These are phyloP conservation scores for Alternaria sp. DNA, from an alignment of 2,329 filamentous ascomycete species.

Conservation along the genomic window DNA sequence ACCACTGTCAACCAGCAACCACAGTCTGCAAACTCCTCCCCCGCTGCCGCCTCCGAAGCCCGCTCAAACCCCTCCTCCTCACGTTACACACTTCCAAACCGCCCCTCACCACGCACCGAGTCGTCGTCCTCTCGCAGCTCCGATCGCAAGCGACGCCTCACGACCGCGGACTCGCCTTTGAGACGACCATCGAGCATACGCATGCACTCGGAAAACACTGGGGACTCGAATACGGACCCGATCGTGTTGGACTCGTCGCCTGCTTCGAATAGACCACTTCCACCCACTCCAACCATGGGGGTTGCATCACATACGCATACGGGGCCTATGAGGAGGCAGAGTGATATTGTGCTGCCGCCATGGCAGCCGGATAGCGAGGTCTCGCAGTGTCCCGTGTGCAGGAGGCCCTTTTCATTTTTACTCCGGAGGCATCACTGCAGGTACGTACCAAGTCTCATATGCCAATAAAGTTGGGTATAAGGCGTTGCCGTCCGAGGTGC, in stretches of 20 bases:
- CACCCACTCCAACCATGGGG: constrained; percentile 17
- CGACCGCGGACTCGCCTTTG: constrained; percentile 44
- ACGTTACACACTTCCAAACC: constrained; percentile 32
- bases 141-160: constrained; percentile 50
- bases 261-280: constrained; percentile 19
- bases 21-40: constrained; percentile 9
- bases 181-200: constrained; percentile 40
- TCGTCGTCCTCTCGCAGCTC: constrained; percentile 31
- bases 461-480: not conserved
- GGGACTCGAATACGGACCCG: constrained; percentile 31
- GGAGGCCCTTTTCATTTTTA: constrained; percentile 80
- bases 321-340: constrained; percentile 36
- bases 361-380: constrained; percentile 93
- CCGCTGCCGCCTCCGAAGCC: constrained; percentile 13
- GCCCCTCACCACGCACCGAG: constrained; percentile 28
- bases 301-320: constrained; percentile 22
- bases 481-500: not conserved
- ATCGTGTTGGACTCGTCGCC: constrained; percentile 35
- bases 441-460: constrained; percentile 54
- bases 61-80: constrained; percentile 20
- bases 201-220: constrained; percentile 27
- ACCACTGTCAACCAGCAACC: constrained; percentile 18
- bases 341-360: constrained; percentile 68
- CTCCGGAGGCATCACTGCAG: constrained; percentile 93
- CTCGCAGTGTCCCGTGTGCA: constrained; percentile 84